A percentile compares a stretch with the other conserved stretches of the same genome.
Evolutionary conservation across 164 flowering plant species (phyloP).

Genomic region (Euptelea pleiosperma): DNA sequence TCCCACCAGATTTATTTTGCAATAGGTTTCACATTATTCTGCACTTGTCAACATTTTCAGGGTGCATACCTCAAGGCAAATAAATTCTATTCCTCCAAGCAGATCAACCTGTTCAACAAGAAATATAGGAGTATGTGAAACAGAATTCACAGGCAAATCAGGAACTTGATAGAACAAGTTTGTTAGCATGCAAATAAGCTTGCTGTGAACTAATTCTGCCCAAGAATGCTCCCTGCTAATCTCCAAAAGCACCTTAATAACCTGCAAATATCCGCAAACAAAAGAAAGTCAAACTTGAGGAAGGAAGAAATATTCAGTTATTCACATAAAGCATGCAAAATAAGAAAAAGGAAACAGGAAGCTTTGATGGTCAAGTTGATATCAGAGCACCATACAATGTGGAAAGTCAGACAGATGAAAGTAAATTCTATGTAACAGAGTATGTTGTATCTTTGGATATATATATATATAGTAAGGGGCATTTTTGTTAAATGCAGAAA

Average conservation of each 20-base stretch:
- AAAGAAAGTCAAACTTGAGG: too few relatives aligned
- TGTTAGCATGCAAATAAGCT: conserved; percentile 80
- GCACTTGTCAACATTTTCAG: neutral
- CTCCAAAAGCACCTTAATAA: conserved; percentile 66
- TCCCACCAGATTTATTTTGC: neutral
- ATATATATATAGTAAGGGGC: too few relatives aligned
- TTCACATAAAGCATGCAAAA: conserved; percentile 1
- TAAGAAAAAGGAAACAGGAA: neutral
- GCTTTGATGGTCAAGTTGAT: neutral
- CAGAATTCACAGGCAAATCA: conserved; percentile 34
- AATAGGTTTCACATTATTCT: neutral
- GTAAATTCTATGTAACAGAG: too few relatives aligned
- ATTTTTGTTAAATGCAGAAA: too few relatives aligned
- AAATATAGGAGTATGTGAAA: conserved; percentile 43
- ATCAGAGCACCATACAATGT: too few relatives aligned
- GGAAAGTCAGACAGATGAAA: too few relatives aligned
- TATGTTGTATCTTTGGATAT: too few relatives aligned
- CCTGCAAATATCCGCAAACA: conserved; percentile 41
- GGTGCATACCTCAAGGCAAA: conserved; percentile 76
- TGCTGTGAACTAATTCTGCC: conserved; percentile 90
- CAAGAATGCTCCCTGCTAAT: conserved; percentile 77
- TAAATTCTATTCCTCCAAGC: conserved; percentile 88
- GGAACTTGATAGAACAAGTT: conserved; percentile 84
- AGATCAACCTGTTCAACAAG: conserved; percentile 69
- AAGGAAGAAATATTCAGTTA: conserved; percentile 1